Conservation (phyloP, 2,329 filamentous ascomycete genomes). For the Verticillium klebahnii region DNA sequence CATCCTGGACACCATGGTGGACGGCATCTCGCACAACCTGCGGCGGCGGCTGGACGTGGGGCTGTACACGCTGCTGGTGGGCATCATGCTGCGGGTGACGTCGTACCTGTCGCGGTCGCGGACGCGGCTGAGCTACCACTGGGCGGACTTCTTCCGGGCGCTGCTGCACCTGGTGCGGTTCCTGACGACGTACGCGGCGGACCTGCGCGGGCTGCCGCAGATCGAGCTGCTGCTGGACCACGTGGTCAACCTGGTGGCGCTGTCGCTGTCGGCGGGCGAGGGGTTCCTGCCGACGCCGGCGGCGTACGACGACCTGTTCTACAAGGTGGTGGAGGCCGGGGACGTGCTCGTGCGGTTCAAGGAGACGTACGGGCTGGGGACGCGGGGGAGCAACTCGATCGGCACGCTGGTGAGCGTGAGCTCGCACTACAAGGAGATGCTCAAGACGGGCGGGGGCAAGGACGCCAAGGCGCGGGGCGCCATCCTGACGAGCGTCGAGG, state of each 20-base stretch:
- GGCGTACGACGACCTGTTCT: conserved; percentile 94
- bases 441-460: conserved; percentile 50
- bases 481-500: conserved; percentile 76
- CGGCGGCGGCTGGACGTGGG: conserved; percentile 78
- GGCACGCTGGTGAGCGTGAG: conserved; percentile 79
- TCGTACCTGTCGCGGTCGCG: conserved; percentile 80
- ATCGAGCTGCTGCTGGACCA: conserved; percentile 72
- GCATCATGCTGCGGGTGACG: conserved; percentile 76
- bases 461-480: conserved; percentile 52
- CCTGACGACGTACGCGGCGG: conserved; percentile 77
- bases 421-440: conserved; percentile 79
- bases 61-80: conserved; percentile 77
- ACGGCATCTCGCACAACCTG: conserved; percentile 92
- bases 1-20: conserved; percentile 81
- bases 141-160: conserved; percentile 90
- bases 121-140: conserved; percentile 82
- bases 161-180: conserved; percentile 86
- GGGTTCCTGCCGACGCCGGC: conserved; percentile 83
- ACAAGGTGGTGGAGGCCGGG: conserved; percentile 92
- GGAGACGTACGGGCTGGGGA: conserved; percentile 63
- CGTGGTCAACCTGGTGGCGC: conserved; percentile 76
- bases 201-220: conserved; percentile 64
- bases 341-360: conserved; percentile 79
- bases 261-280: conserved; percentile 82
- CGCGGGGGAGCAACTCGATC: conserved; percentile 64